Evolutionary conservation across 305 asterid species (phyloP).

Genomic region (Fraxinus albicans): DNA sequence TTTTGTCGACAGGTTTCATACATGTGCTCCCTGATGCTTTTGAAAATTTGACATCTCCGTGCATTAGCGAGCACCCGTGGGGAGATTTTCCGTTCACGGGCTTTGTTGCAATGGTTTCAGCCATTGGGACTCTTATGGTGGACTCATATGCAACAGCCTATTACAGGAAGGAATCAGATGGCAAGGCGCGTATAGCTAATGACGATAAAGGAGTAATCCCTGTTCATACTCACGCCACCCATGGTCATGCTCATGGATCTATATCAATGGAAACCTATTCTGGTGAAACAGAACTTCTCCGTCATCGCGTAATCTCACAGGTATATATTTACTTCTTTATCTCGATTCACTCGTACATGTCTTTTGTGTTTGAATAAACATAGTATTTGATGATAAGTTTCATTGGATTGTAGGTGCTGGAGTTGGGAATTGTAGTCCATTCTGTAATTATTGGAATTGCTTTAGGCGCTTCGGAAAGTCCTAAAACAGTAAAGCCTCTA

Average conservation of each 20-base stretch:
- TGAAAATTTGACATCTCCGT: constrained; percentile 39
- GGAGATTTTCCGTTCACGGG: constrained; percentile 48
- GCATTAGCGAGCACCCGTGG: constrained; percentile 34
- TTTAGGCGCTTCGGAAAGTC: constrained; percentile 44
- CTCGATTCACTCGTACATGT: too few species aligned
- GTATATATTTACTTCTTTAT: constrained; percentile 7
- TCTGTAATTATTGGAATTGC: constrained; percentile 52
- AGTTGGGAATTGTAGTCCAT: constrained; percentile 53
- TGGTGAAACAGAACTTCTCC: constrained; percentile 18
- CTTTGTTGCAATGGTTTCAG: constrained; percentile 45
- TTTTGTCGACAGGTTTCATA: constrained; percentile 47
- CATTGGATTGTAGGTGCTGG: constrained; percentile 39
- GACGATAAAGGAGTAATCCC: constrained; percentile 28
- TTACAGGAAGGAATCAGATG: constrained; percentile 27
- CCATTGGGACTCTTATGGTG: constrained; percentile 42
- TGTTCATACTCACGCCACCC: constrained; percentile 33
- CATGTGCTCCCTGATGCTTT: constrained; percentile 56
- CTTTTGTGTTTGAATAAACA: not conserved
- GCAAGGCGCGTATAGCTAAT: constrained; percentile 22
- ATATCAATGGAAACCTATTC: not conserved
- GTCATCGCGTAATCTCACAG: constrained; percentile 44
- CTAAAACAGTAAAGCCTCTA: constrained; percentile 39
- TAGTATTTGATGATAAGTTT: not conserved
- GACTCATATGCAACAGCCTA: constrained; percentile 38
- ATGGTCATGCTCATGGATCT: constrained; percentile 49